Evolutionary conservation across 805 yeast species (phyloP), one percentile per base, ranked within the genome.

Genomic region (Zygoascus ofunaensis): DNA sequence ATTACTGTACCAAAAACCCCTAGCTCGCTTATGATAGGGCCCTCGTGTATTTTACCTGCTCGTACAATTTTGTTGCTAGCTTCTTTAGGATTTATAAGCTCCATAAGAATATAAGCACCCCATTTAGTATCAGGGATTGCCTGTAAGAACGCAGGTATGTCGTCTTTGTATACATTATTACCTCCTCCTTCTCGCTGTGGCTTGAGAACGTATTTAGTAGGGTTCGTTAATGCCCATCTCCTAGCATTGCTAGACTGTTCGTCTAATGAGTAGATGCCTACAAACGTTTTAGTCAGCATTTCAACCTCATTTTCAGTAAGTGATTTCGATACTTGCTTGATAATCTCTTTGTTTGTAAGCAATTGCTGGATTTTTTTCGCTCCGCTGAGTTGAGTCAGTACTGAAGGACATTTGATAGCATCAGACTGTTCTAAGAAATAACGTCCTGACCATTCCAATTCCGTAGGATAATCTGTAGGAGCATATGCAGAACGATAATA

Each of bases 171-270:
- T 44, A 92, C 76, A 60, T 92, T 92, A 62, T 92, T 87, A 17
- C 98, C 98, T 38, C 99, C 99, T 34, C 99, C 99, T 69, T 92
- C 99, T 68, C 99, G 76, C 64, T 92, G 98, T 3, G 99, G 99
- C 59, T 92, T 92, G 55, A 92, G 71, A 1, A 92, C 99, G 60
- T 69, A 92, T 20, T 73, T 70, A 43, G 76, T 77, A 0, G 96
- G 90, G 2, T 62, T 48, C 49, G 76, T 78, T 39, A 81, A 66
- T 1, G 94, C 95, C 37, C 85, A 62, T 48, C 72, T 65, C 46
- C 74, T 77, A 4, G 92, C 95, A 32, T 56, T 46, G 36, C 55
- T 52, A 2, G 95, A 96, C 28, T 71, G 69, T 0, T 86, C 69
- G 61, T 90, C 97, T 53, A 92, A 63, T 14, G 99, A 97, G 61